Percentiles rank a stretch among this genome's conserved stretches.
These are phyloP conservation scores for Pseudocercospora eumusae DNA, from an alignment of 2,329 filamentous ascomycete genomes.

Conservation along the genomic window DNA sequence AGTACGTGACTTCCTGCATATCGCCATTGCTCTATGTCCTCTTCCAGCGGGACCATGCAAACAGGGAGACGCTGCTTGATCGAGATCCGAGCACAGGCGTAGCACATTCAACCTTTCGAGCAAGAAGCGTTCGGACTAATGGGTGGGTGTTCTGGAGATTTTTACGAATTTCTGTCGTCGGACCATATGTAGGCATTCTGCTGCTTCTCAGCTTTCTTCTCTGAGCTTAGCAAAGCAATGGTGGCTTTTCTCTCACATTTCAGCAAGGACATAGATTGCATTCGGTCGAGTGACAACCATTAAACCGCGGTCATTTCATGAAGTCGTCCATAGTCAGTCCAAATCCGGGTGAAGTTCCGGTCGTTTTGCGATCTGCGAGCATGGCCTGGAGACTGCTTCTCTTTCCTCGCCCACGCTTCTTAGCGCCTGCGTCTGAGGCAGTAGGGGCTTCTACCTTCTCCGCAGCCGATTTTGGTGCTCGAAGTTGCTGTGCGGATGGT, in stretches of 20 bases:
- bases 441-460: not conserved
- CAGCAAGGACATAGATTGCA: too few species aligned
- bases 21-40: slow-evolving; percentile 61
- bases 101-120: slow-evolving; percentile 47
- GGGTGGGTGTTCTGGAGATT: not conserved
- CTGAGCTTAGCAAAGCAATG: not conserved
- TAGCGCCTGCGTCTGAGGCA: slow-evolving; percentile 53
- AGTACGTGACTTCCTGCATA: slow-evolving; percentile 19
- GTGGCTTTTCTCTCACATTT: too few species aligned
- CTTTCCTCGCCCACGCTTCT: slow-evolving; percentile 63
- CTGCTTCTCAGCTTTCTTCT: slow-evolving; percentile 4
- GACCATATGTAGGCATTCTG: not conserved
- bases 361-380: slow-evolving; percentile 52
- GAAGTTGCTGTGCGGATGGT: not conserved
- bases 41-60: slow-evolving; percentile 59
- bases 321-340: slow-evolving; percentile 45
- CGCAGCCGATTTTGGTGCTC: slow-evolving; percentile 35
- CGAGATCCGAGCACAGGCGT: slow-evolving; percentile 58
- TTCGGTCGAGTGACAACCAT: not conserved
- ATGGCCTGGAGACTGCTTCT: slow-evolving; percentile 63
- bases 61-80: slow-evolving; percentile 58
- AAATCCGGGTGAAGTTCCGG: slow-evolving; percentile 26
- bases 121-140: not conserved
- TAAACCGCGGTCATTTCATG: slow-evolving; percentile 37
- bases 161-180: not conserved